Evolutionary conservation across 2,329 filamentous ascomycete species (phyloP).

Genomic region (Lomentospora prolificans): DNA sequence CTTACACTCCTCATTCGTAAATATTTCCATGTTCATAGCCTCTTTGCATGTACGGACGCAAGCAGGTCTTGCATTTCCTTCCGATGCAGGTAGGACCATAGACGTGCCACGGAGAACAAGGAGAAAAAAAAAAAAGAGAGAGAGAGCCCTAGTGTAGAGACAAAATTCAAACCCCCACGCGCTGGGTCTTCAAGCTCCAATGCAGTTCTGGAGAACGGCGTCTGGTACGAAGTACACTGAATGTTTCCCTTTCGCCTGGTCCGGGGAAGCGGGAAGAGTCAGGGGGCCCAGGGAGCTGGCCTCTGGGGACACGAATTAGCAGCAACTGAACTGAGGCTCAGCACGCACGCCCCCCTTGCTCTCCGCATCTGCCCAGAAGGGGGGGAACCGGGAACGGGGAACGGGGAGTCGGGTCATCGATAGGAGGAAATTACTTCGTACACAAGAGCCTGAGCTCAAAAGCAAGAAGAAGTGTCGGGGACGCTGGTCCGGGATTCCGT

Average conservation of each 20-base stretch:
- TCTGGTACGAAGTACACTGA: neutral
- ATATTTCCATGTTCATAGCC: no score
- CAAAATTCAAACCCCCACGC: conserved; percentile 1
- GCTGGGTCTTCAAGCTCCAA: neutral
- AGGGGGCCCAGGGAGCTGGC: neutral
- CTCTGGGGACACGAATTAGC: no score
- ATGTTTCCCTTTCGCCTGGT: neutral
- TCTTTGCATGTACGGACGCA: no score
- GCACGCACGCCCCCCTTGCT: neutral
- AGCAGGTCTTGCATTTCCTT: no score
- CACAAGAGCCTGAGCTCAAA: neutral
- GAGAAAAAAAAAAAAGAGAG: no score
- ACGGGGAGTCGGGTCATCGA: neutral
- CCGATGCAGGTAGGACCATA: no score
- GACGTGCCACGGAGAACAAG: no score
- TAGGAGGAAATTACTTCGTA: neutral
- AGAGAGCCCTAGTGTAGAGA: no score
- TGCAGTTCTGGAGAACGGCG: neutral
- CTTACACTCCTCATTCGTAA: neutral
- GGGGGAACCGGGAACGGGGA: no score
- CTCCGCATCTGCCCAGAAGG: neutral
- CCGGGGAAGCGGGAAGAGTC: neutral
- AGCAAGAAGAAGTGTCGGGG: neutral
- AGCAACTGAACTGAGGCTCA: neutral
- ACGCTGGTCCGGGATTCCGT: neutral